Evolutionary conservation across 495 filamentous ascomycete genomes (phyloP), one percentile per base, ranked within the genome.

Genomic region (Aspergillus haitiensis): DNA sequence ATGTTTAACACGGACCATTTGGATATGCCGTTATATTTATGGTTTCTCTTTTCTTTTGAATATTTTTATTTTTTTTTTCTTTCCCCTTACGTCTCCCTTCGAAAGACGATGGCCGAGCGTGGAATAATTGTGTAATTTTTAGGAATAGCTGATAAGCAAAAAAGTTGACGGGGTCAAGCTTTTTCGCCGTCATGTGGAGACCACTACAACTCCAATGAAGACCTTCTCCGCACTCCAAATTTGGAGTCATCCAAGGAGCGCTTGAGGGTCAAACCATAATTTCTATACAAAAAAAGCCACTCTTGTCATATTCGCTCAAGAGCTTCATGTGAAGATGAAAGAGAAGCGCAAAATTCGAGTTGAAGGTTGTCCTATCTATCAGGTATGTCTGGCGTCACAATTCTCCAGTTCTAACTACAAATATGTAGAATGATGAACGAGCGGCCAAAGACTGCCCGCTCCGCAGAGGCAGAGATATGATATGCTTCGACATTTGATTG

Each of bases 1-100:
- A 72, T 94, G 84, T 78, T 98, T 98, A 63, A 97, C 78, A 67
- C 94, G 91, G 60, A 98, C 94, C 94, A 98, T 98, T 60, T 59
- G 34, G 16, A 18, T 47, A 3, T 27, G 12, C 16, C 7, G 6
- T 18, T 47, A 47, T 7, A 16, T 18, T 3, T 6, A n/a, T 47
- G 44, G 44, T 18, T 27, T 27, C 21, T 27, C 21, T 27, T 27
- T 27, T 15, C n/a, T n/a, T n/a, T n/a, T n/a, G n/a, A n/a, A n/a
- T n/a, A n/a, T 64, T 62, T 35, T 63, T 47, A 33, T 2, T 7
- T 39, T 31, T 13, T 7, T 40, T 31, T 34, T 33, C n/a, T n/a
- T 50, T 60, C 15, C 40, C 16, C 6, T 47, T 7, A 13, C 7
- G 16, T n/a, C 6, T 6, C 15, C 9, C 9, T 47, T 21, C 21